Percentiles rank a stretch among this genome's conserved stretches.
phyloP scores from a whole-genome alignment of 2,329 filamentous ascomycete genomes.

The Thelonectria olida region DNA sequence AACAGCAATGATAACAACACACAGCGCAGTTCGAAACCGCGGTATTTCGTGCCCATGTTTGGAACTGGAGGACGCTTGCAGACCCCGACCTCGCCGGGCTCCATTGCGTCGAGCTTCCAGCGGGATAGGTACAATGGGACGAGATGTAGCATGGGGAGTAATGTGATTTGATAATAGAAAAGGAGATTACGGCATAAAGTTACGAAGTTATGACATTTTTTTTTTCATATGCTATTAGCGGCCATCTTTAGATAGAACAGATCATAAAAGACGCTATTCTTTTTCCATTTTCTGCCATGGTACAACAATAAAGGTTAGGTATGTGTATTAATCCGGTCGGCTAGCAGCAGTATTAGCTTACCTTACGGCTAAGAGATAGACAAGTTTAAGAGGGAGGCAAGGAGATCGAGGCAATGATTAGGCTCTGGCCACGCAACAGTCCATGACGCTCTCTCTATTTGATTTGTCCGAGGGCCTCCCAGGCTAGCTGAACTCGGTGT shows the following conservation, averaged over 20 bases:
- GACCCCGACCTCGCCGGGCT: slow-evolving; percentile 26
- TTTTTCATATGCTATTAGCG: neutral
- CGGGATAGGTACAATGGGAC: slow-evolving; percentile 22
- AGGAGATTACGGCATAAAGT: neutral
- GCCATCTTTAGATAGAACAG: neutral
- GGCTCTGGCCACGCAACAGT: too few relatives aligned
- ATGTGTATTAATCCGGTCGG: too few relatives aligned
- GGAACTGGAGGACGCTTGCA: slow-evolving; percentile 23
- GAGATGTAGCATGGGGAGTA: slow-evolving; percentile 26
- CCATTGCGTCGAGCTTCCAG: neutral
- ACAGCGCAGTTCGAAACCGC: slow-evolving; percentile 10
- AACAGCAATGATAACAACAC: slow-evolving; percentile 4
- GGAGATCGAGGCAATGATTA: too few relatives aligned
- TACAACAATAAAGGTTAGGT: too few relatives aligned
- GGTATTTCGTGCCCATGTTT: slow-evolving; percentile 37
- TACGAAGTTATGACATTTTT: neutral
- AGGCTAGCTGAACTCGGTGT: too few relatives aligned
- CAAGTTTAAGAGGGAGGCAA: too few relatives aligned
- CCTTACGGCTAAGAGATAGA: too few relatives aligned
- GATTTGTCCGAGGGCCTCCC: too few relatives aligned
- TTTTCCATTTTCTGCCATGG: too few relatives aligned
- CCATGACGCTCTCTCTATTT: too few relatives aligned
- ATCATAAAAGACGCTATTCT: neutral
- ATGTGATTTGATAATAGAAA: slow-evolving; percentile 27
- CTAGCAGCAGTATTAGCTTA: too few relatives aligned